Evolutionary conservation across 2,329 filamentous ascomycete genomes (phyloP).

Genomic region (Camptophora hylomeconis): DNA sequence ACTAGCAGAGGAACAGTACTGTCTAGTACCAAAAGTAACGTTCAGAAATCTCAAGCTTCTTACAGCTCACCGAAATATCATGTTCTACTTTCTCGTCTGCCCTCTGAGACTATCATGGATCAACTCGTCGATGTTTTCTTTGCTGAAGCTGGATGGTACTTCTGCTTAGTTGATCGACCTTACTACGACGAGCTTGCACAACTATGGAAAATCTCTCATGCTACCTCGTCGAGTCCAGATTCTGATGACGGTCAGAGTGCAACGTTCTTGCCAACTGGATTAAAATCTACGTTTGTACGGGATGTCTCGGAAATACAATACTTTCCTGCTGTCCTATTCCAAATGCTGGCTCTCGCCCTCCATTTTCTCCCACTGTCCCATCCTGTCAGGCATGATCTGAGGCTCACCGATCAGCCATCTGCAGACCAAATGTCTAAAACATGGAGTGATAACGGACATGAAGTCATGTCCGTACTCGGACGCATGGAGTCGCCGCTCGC

Average conservation of each 20-base stretch:
- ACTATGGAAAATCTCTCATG: background rate
- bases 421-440: constrained; percentile 1
- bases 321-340: constrained; percentile 4
- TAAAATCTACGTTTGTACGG: background rate
- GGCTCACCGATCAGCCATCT: background rate
- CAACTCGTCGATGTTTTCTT: background rate
- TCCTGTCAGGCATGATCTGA: too few species aligned
- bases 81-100: background rate
- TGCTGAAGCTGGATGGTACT: constrained; percentile 3
- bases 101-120: background rate
- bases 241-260: background rate
- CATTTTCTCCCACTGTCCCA: constrained; percentile 1
- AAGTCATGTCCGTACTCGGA: background rate
- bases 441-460: constrained; percentile 1
- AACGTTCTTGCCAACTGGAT: background rate
- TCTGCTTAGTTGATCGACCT: constrained; percentile 1
- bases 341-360: constrained; percentile 4
- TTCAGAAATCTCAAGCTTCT: background rate
- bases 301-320: background rate
- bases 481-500: background rate
- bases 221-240: background rate
- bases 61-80: background rate
- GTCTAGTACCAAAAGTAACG: background rate
- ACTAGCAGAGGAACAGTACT: too few species aligned
- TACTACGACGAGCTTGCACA: constrained; percentile 1